A percentile compares a stretch with the other conserved stretches of the same genome.
phyloP scores from a whole-genome alignment of 1,284 basidiomycete species.

The Lentinus polychrous region DNA sequence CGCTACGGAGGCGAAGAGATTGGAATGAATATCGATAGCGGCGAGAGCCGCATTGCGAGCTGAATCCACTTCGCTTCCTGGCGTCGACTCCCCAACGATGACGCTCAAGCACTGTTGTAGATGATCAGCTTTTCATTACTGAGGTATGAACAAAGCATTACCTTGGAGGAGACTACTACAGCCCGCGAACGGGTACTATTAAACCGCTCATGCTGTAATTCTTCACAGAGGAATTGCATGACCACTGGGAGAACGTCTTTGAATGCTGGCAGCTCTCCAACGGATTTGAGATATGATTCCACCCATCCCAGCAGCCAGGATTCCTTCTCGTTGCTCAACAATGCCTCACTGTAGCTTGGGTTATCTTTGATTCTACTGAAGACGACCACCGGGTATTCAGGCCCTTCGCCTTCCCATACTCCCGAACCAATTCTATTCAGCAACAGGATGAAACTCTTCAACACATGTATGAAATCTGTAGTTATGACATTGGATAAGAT shows the following conservation, averaged over 20 bases:
- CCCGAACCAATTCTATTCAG: constrained; percentile 43
- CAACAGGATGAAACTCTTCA: constrained; percentile 52
- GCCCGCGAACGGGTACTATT: constrained; percentile 47
- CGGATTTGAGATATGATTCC: constrained; percentile 40
- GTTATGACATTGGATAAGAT: constrained; percentile 3
- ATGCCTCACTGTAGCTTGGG: constrained; percentile 44
- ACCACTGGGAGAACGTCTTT: constrained; percentile 64
- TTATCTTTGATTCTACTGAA: constrained; percentile 84
- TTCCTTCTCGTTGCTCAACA: constrained; percentile 24
- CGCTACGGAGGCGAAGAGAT: constrained; percentile 53
- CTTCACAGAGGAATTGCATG: constrained; percentile 66
- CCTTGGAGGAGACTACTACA: constrained; percentile 54
- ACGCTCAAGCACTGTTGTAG: too few species aligned
- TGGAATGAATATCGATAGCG: constrained; percentile 51
- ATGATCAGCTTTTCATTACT: neutral
- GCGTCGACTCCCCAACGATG: too few species aligned
- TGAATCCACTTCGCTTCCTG: too few species aligned
- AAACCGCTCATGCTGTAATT: constrained; percentile 72
- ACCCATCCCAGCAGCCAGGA: constrained; percentile 24
- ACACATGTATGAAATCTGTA: constrained; percentile 59
- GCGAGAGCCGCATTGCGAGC: constrained; percentile 26
- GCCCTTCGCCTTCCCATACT: constrained; percentile 62
- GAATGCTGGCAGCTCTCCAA: constrained; percentile 47
- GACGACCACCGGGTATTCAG: constrained; percentile 66
- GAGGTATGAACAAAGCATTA: constrained; percentile 27